phyloP scores from a whole-genome alignment of 305 asterid genomes.

The Fraxinus dipetala region DNA sequence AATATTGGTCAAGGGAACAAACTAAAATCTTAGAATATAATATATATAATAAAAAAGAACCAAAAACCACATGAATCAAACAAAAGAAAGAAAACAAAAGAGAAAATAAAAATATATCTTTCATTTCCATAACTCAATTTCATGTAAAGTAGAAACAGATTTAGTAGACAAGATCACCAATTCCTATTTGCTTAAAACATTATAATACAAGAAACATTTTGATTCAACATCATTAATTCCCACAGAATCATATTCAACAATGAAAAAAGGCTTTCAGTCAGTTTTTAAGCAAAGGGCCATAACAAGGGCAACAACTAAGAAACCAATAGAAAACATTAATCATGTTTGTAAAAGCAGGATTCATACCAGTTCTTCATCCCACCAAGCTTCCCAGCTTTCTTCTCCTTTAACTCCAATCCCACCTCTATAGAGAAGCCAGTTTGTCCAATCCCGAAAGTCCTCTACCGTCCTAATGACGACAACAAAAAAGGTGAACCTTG shows the following conservation, averaged over 20 bases:
- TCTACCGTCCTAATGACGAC: conserved; percentile 74
- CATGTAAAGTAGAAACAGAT: background rate
- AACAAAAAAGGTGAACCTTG: conserved; percentile 25
- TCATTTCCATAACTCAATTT: background rate
- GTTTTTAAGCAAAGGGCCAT: conserved; percentile 12
- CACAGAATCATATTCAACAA: conserved; percentile 1
- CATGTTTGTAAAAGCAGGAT: background rate
- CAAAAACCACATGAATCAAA: background rate
- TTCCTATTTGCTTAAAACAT: background rate
- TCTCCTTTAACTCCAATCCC: conserved; percentile 98
- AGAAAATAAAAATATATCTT: background rate
- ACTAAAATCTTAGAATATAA: background rate
- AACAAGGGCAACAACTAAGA: conserved; percentile 16
- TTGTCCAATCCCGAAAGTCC: conserved; percentile 98
- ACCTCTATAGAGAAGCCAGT: conserved; percentile 97
- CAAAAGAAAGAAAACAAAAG: background rate
- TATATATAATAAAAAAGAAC: conserved; percentile 9
- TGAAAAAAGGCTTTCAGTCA: conserved; percentile 9
- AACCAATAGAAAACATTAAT: conserved; percentile 20
- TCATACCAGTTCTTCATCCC: conserved; percentile 98
- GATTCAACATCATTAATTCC: background rate
- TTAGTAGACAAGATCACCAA: background rate
- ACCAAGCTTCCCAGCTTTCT: conserved; percentile 99
- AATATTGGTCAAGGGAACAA: background rate
- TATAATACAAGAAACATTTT: background rate